Percentiles rank a stretch among this genome's conserved stretches.
phyloP scores from a whole-genome alignment of 768 basidiomycete genomes.

The Mycena vulgaris region DNA sequence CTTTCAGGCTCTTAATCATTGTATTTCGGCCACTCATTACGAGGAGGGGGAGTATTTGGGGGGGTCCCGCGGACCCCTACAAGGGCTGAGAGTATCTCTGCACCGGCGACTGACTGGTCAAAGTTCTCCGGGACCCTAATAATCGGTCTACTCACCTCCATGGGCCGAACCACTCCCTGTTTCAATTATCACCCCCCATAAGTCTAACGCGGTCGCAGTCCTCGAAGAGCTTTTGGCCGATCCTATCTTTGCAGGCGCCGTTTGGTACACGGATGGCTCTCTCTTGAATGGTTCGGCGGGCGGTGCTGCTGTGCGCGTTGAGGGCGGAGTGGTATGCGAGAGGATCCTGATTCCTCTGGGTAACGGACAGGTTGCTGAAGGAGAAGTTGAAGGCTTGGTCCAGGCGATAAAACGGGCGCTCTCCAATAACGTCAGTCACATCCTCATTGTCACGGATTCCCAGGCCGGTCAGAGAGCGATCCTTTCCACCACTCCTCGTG shows the following conservation, averaged over 20 bases:
- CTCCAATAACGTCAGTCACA: neutral
- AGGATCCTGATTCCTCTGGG: too few relatives aligned
- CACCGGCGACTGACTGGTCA: neutral
- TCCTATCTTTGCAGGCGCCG: neutral
- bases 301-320: constrained; percentile 1
- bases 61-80: neutral
- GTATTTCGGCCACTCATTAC: too few relatives aligned
- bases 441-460: constrained; percentile 11
- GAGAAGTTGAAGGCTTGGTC: constrained; percentile 1
- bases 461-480: constrained; percentile 1
- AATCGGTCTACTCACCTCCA: too few relatives aligned
- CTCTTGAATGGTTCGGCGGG: neutral
- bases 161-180: too few relatives aligned
- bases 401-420: neutral
- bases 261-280: constrained; percentile 18
- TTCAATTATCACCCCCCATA: neutral
- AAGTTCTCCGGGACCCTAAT: neutral
- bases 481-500: constrained; percentile 1
- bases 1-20: neutral
- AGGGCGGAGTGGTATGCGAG: neutral
- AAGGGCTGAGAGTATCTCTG: neutral
- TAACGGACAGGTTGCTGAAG: constrained; percentile 4
- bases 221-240: too few relatives aligned
- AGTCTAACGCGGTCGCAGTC: neutral
- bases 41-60: too few relatives aligned